phyloP scores from a whole-genome alignment of 495 filamentous ascomycete species.

The Penicillium chermesinum region DNA sequence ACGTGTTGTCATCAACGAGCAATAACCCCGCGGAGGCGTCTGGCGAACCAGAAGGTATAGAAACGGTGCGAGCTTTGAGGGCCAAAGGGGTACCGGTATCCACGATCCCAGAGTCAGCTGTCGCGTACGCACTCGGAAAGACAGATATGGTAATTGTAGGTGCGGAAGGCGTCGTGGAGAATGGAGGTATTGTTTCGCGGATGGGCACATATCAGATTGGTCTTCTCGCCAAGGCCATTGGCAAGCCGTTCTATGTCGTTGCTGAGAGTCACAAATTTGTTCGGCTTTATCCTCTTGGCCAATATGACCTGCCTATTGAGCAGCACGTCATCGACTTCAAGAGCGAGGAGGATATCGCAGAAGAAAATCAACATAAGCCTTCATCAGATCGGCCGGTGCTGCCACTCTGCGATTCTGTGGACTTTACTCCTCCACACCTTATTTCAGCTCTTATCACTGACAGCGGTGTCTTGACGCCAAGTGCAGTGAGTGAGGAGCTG shows the following conservation, averaged over 20 bases:
- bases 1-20: conserved; percentile 52
- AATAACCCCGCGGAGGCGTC: conserved; percentile 22
- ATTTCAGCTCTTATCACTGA: conserved; percentile 80
- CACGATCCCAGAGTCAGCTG: conserved; percentile 72
- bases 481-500: conserved; percentile 70
- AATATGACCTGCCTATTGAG: conserved; percentile 71
- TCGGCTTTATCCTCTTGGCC: conserved; percentile 69
- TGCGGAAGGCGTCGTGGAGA: conserved; percentile 90
- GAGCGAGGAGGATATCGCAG: conserved; percentile 46
- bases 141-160: conserved; percentile 81
- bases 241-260: conserved; percentile 83
- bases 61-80: conserved; percentile 63
- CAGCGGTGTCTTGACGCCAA: conserved; percentile 66
- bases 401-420: conserved; percentile 56
- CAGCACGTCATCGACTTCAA: conserved; percentile 71
- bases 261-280: conserved; percentile 96
- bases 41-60: conserved; percentile 53
- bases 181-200: conserved; percentile 84
- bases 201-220: conserved; percentile 92
- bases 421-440: conserved; percentile 80
- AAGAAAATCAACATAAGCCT: conserved; percentile 30
- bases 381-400: conserved; percentile 23
- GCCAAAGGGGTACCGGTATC: conserved; percentile 74
- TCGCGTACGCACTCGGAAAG: conserved; percentile 80
- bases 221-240: conserved; percentile 67